Evolutionary conservation across 352 stramenopile genomes (phyloP).

Genomic region (Hyaloperonospora arabidopsidis): DNA sequence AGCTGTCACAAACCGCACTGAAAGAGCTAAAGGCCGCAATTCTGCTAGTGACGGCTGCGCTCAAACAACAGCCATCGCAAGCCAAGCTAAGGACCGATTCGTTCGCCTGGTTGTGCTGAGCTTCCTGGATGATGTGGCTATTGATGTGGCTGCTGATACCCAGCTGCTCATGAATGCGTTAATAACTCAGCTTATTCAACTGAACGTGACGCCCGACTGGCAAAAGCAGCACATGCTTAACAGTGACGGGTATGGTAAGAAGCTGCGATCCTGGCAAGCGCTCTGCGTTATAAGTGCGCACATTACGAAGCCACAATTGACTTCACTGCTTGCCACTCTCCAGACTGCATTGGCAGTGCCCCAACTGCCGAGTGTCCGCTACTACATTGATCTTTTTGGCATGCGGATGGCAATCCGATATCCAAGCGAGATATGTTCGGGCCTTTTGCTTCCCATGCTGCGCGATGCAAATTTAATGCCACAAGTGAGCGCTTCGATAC

Average conservation of each 20-base stretch:
- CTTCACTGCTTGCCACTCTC: conserved; percentile 26
- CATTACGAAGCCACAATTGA: conserved; percentile 24
- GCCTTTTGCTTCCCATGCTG: conserved; percentile 52
- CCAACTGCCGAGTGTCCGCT: conserved; percentile 61
- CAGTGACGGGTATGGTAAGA: conserved; percentile 70
- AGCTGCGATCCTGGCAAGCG: conserved; percentile 73
- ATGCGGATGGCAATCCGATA: conserved; percentile 63
- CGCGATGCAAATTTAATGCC: conserved; percentile 62
- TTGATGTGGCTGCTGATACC: conserved; percentile 21
- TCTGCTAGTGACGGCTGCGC: conserved; percentile 9
- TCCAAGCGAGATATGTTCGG: conserved; percentile 31
- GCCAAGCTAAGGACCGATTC: conserved; percentile 47
- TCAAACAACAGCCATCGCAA: conserved; percentile 22
- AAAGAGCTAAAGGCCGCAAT: conserved; percentile 22
- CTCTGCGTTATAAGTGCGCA: conserved; percentile 63
- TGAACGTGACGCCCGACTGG: conserved; percentile 55
- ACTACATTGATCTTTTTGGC: conserved; percentile 78
- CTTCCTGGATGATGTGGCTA: conserved; percentile 49
- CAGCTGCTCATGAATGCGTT: conserved; percentile 34
- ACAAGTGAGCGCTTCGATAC: conserved; percentile 54
- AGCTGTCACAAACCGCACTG: conserved; percentile 12
- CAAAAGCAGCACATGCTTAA: conserved; percentile 82
- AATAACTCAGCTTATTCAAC: conserved; percentile 32
- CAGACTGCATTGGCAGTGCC: conserved; percentile 47
- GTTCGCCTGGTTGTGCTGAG: conserved; percentile 62